These are phyloP conservation scores for Russula olivacea DNA, from an alignment of 768 basidiomycete genomes.

Conservation along the genomic window DNA sequence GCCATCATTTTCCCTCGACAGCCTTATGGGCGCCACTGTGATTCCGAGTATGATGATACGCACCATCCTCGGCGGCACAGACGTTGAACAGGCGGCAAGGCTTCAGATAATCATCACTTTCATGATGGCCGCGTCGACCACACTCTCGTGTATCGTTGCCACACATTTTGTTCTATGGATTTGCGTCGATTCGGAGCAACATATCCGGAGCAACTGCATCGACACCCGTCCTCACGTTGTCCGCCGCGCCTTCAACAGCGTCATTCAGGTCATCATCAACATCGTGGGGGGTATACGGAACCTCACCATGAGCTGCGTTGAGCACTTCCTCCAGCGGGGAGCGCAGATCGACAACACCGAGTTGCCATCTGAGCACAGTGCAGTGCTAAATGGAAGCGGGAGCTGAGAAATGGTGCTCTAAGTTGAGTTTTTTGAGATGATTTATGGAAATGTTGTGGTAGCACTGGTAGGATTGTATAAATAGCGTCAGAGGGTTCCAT, in stretches of 20 bases:
- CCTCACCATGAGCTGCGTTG: too few species aligned
- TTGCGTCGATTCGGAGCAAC: conserved; percentile 62
- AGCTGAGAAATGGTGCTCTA: too few species aligned
- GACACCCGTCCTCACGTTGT: conserved; percentile 31
- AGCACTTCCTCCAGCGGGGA: too few species aligned
- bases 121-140: conserved; percentile 77
- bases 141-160: conserved; percentile 61
- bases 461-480: too few species aligned
- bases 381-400: too few species aligned
- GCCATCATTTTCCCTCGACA: conserved; percentile 27
- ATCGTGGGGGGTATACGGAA: neutral
- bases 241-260: neutral
- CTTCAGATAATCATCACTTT: conserved; percentile 94
- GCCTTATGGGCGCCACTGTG: conserved; percentile 70
- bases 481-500: too few species aligned
- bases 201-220: conserved; percentile 60
- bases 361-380: too few species aligned
- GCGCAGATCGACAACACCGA: too few species aligned
- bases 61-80: conserved; percentile 80
- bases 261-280: neutral
- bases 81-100: conserved; percentile 77
- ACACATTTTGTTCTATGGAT: conserved; percentile 55
- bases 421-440: too few species aligned
- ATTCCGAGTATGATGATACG: conserved; percentile 92
- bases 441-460: too few species aligned